Evolutionary conservation across 768 basidiomycete genomes (phyloP).

Genomic region (Collybiopsis luxurians): DNA sequence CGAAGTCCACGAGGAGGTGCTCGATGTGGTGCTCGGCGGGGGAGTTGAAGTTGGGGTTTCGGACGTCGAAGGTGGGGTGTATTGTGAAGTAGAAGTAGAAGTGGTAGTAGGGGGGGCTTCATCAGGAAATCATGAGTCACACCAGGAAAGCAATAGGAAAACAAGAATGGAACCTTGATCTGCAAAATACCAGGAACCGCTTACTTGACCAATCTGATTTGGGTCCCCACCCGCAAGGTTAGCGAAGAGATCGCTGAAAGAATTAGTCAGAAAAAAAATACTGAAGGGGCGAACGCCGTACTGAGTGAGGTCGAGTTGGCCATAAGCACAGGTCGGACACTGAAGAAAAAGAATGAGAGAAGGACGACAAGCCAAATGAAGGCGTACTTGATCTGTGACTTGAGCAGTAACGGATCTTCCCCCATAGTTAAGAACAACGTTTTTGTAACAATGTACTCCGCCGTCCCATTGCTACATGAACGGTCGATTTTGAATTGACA

Average conservation of each 20-base stretch:
- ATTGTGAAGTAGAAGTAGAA: constrained; percentile 9
- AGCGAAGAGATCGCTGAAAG: constrained; percentile 34
- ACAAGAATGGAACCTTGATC: constrained; percentile 4
- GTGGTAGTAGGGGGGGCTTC: constrained; percentile 1
- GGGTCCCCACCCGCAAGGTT: constrained; percentile 29
- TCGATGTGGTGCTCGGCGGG: constrained; percentile 7
- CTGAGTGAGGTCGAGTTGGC: constrained; percentile 44
- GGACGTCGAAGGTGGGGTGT: not conserved
- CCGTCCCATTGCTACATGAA: constrained; percentile 33
- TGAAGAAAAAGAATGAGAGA: constrained; percentile 13
- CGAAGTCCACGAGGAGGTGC: not conserved
- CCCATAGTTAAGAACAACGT: constrained; percentile 37
- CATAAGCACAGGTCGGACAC: constrained; percentile 37
- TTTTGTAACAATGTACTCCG: constrained; percentile 42
- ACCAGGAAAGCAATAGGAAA: constrained; percentile 9
- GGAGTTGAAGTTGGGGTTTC: not conserved
- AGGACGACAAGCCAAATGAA: not conserved
- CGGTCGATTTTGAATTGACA: not conserved
- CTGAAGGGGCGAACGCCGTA: too few relatives aligned
- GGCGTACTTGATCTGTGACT: constrained; percentile 36
- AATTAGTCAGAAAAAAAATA: too few relatives aligned
- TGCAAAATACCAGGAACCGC: constrained; percentile 38
- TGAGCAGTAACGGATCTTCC: constrained; percentile 25
- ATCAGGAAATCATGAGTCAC: constrained; percentile 8
- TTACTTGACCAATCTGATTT: constrained; percentile 28